Evolutionary conservation across 2,329 filamentous ascomycete genomes (phyloP), one percentile per base, ranked within the genome.

Genomic region (Cercospora zeae-maydis): DNA sequence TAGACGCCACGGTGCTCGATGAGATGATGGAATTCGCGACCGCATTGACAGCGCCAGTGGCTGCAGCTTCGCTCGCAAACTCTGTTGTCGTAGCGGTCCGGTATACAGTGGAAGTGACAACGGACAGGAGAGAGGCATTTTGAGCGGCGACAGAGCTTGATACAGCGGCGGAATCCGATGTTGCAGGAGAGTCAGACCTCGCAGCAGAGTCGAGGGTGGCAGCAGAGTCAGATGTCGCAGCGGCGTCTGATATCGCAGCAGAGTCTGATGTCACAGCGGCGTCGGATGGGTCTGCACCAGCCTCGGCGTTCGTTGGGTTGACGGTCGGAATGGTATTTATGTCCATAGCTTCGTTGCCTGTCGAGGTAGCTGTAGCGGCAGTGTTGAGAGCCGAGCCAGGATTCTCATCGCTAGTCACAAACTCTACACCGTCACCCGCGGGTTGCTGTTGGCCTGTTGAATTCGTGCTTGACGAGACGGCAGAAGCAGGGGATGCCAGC

Each of bases 321-420:
- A 59, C 31, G 1, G 42, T 59, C 7, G 57, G 57, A n/a, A 52
- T 47, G 6, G 45, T 52, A 10, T 33, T 52, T 16, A 45, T 52
- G 33, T 59, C 57, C 57, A 59, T 57, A 7, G 34, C 34, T 16
- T 37, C 21, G 36, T 57, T 57, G 21, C 54, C 54, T 1, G 21
- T 57, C 21, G 34, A 57, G 10, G 54, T 57, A 11, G 54, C 54
- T 34, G 34, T 57, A 30, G 54, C 54, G 8, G 27, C 16, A 13
- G 49, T 27, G 27, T 52, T 57, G 36, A 31, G 36, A 10, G 21
- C 54, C 14, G 54, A 57, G 13, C 24, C 54, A 57, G 54, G 37
- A n/a, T 52, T 52, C 27, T 52, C 49, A 33, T 24, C 21, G 2
- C 31, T 19, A 37, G 37, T 57, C 24, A 39, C 54, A 13, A 57